Percentiles rank a stretch among this genome's conserved stretches.
Evolutionary conservation across 306 rosid species (phyloP).

Genomic region (Fagus sylvatica): DNA sequence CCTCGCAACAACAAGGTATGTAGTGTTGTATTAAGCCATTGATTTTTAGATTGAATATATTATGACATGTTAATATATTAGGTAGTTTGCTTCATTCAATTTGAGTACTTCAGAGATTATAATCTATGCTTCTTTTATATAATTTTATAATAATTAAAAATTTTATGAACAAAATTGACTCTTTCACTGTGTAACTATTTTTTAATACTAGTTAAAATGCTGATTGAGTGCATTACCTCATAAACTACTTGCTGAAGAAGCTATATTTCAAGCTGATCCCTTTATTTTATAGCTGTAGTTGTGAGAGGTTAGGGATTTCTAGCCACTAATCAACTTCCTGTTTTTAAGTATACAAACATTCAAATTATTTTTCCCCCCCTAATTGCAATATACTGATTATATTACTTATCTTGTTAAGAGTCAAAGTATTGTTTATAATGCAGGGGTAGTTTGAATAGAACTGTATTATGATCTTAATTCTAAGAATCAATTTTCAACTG

Average conservation of each 20-base stretch:
- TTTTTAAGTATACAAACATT: neutral
- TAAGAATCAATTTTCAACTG: slow-evolving; percentile 8
- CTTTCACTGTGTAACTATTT: neutral
- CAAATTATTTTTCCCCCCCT: neutral
- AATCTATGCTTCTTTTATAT: neutral
- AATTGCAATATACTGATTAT: neutral
- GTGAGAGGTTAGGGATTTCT: neutral
- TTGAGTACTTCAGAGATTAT: neutral
- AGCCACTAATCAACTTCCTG: neutral
- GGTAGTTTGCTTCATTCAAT: neutral
- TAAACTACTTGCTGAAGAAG: neutral
- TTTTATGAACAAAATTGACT: neutral
- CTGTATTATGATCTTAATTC: slow-evolving; percentile 7
- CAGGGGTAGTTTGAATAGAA: neutral
- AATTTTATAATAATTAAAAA: neutral
- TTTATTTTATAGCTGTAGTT: neutral
- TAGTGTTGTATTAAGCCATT: neutral
- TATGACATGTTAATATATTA: neutral
- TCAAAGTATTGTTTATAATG: neutral
- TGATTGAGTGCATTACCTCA: neutral
- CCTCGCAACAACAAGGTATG: slow-evolving; percentile 83
- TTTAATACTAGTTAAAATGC: neutral
- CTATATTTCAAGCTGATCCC: neutral
- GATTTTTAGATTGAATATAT: neutral
- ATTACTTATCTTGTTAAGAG: neutral